Evolutionary conservation across 768 basidiomycete genomes (phyloP), one percentile per base, ranked within the genome.

Genomic region (Leccinum rimulosum): DNA sequence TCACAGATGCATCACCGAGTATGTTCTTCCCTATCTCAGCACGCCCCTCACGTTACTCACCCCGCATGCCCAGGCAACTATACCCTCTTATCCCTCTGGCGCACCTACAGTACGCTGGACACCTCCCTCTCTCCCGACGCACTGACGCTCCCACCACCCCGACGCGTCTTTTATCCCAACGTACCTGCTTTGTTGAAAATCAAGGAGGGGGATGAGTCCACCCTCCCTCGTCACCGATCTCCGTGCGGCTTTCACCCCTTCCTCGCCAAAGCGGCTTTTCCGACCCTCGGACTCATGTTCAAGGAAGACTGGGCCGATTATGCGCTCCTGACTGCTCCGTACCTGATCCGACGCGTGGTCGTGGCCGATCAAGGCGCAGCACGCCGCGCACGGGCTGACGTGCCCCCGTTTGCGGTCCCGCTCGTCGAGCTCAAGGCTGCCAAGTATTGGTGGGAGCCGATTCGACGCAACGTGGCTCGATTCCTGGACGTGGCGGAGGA

Each of bases 271-370:
- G 82, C 85, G 0, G 85, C 87, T n/a, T 89, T 91, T 66, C 89
- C 91, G 0, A 81, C 79, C 15, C 79, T 89, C 61, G 83, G 79
- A 2, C 73, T 87, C 54, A 81, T 89, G 76, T 93, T 86, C 70
- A 58, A 76, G 17, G 82, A 86, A 58, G 93, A 95, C 66, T 93
- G 91, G 84, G 77, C 81, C 50, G 93, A 95, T 72, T 86, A 87
- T 64, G 79, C 81, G 38, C 78, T 81, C 58, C 82, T 91, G 66
- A 77, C 79, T 19, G 79, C 84, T 17, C 89, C 93, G 0, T 93
- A 86, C 69, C 65, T 94, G 17, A 74, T 92, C 55, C 87, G 90
- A 63, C 85, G 91, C 11, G 76, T 91, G 12, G 84, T 96, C 33
- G 75, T 97, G 35, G 87, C 85, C 0, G 93, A 95, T 66, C 77